These are phyloP conservation scores for Eudorina sp. DNA, from an alignment of 139 green algal genomes.

Conservation along the genomic window DNA sequence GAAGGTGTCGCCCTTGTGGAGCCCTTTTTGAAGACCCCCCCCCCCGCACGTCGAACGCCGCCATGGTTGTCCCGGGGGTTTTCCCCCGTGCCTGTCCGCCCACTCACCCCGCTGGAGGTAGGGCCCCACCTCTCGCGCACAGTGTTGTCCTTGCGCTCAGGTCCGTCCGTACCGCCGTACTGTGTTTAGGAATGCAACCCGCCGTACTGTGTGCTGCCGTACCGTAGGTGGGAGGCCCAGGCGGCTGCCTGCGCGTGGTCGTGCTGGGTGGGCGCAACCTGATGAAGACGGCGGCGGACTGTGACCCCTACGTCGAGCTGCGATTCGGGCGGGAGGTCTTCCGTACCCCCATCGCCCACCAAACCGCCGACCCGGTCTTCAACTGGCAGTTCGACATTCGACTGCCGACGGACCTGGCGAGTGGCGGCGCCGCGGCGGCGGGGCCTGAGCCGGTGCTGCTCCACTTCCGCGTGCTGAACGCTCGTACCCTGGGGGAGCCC, in stretches of 20 bases:
- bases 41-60: no score
- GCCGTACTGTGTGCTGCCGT: no score
- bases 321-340: conserved; percentile 56
- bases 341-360: conserved; percentile 56
- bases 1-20: no score
- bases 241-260: conserved; percentile 44
- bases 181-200: no score
- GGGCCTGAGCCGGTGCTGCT: neutral
- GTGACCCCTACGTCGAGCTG: conserved; percentile 57
- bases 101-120: no score
- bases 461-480: conserved; percentile 31
- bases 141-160: no score
- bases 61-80: no score
- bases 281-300: neutral
- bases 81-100: no score
- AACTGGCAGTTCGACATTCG: conserved; percentile 58
- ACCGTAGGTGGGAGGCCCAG: conserved; percentile 44
- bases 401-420: conserved; percentile 20
- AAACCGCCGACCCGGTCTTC: conserved; percentile 45
- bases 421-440: neutral
- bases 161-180: no score
- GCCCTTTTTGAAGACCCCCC: no score
- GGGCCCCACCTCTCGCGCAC: no score
- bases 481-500: conserved; percentile 25
- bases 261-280: conserved; percentile 53